A percentile compares a stretch with the other conserved stretches of the same genome.
phyloP scores from a whole-genome alignment of 176 grass and related monocot species.

The Cymbopogon citratus region DNA sequence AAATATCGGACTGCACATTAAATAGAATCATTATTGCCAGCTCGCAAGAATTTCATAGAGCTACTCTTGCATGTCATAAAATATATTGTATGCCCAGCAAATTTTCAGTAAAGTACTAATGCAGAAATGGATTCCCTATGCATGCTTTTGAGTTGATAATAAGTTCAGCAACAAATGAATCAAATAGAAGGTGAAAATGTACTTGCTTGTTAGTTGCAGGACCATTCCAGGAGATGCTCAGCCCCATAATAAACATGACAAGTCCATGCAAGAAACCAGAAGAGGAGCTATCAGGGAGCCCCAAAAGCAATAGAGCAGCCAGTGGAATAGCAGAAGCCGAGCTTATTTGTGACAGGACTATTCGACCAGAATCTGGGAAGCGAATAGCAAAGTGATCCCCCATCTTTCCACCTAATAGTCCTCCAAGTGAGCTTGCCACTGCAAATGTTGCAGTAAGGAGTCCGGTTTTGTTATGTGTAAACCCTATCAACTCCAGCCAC shows the following conservation, averaged over 20 bases:
- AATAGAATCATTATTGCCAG: constrained; percentile 4
- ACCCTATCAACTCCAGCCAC: constrained; percentile 85
- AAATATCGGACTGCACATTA: constrained; percentile 75
- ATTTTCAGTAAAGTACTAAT: not conserved
- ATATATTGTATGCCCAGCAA: not conserved
- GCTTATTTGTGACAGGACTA: constrained; percentile 77
- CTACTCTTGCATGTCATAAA: not conserved
- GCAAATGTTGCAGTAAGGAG: constrained; percentile 41
- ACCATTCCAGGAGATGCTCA: constrained; percentile 83
- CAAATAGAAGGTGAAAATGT: not conserved
- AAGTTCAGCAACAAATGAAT: not conserved
- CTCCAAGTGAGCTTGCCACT: constrained; percentile 59
- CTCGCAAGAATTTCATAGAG: not conserved
- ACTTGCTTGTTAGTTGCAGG: constrained; percentile 94
- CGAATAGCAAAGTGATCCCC: constrained; percentile 54
- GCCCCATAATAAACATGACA: constrained; percentile 83
- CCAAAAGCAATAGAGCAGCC: constrained; percentile 59
- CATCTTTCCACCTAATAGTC: constrained; percentile 71
- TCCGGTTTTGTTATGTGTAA: constrained; percentile 51
- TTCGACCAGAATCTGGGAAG: constrained; percentile 60
- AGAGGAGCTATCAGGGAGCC: constrained; percentile 50
- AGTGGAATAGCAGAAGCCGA: constrained; percentile 76
- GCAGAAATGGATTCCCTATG: not conserved
- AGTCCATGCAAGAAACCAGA: constrained; percentile 48
- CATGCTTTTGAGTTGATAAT: not conserved